Base-by-base conservation (phyloP, 257 asterid species). In the Penstemon davidsonii region DNA sequence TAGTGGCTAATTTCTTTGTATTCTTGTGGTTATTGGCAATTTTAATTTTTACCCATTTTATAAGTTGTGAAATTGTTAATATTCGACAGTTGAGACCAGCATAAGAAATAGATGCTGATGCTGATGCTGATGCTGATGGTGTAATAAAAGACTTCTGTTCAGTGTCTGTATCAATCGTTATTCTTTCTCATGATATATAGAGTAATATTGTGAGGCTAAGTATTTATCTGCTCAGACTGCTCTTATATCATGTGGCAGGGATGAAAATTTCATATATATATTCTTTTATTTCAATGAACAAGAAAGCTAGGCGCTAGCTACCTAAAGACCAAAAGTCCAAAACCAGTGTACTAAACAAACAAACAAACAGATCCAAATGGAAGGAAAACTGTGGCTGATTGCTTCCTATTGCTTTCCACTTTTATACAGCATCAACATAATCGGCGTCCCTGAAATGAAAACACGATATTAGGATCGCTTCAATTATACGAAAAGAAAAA, bases 381-480 rank as follows among this genome's bases (percentile, higher is more conserved):
- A 42, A 37, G 46, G 25, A 18, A 58, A 33, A 38, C 39, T 36
- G 39, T 8, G 45, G 45, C 49, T 40, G 4, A 33, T 1, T 59
- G 5, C n/a, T 13, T 9, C 54, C 5, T 46, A 55, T 42, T 67
- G 57, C 45, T 38, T 41, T 52, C 55, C 18, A 46, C 61, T 62
- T 37, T 58, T 11, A 67, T 38, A 68, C 77, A 36, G 54, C 65
- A 33, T 67, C 72, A 18, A 36, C 51, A 55, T 7, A 7, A 52
- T 63, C 60, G 11, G 42, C 55, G 45, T 55, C 40, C 75, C 81
- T 77, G 72, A 51, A 49, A 55, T 25, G 7, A 58, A 5, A 19
- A 51, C 7, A 11, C 44, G 5, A n/a, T 15, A 11, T 74, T 49
- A 61, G 60, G 38, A 61, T 60, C 0, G 8, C 40, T 70, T 39